Percentiles rank a stretch among this genome's conserved stretches.
These are phyloP conservation scores for Albizia julibrissin DNA, from an alignment of 306 rosid species.

Conservation along the genomic window DNA sequence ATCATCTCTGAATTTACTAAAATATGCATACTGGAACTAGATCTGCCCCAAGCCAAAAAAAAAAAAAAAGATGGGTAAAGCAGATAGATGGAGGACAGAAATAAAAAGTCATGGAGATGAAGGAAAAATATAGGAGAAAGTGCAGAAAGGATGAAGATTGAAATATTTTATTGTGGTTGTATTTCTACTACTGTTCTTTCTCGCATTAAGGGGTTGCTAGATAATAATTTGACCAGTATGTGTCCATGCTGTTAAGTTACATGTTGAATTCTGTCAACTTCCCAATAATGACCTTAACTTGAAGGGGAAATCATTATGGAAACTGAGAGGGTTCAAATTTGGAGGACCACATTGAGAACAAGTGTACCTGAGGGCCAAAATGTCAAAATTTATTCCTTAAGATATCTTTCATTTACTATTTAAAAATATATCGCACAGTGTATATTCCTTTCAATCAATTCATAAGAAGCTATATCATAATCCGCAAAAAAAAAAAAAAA, in stretches of 20 bases:
- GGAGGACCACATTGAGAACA: not conserved
- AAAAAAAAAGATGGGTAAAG: not conserved
- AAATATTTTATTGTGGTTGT: not conserved
- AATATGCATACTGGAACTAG: conserved; percentile 18
- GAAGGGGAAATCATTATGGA: not conserved
- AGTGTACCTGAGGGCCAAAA: not conserved
- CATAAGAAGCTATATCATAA: not conserved
- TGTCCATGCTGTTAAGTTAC: not conserved
- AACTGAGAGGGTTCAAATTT: not conserved
- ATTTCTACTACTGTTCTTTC: not conserved
- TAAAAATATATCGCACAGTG: not conserved
- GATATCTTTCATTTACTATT: not conserved
- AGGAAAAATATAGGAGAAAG: not conserved
- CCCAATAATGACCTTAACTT: not conserved
- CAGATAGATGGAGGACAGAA: not conserved
- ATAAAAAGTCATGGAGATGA: not conserved
- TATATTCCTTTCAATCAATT: not conserved
- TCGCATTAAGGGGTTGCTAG: not conserved
- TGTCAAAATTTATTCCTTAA: not conserved
- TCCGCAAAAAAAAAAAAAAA: too few species aligned
- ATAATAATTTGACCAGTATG: not conserved
- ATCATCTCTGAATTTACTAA: conserved; percentile 23
- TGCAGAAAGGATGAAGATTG: not conserved
- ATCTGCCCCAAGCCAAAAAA: not conserved
- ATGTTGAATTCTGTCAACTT: not conserved